phyloP scores from a whole-genome alignment of 176 grass and related monocot species.

The Bothriochloa decipiens region DNA sequence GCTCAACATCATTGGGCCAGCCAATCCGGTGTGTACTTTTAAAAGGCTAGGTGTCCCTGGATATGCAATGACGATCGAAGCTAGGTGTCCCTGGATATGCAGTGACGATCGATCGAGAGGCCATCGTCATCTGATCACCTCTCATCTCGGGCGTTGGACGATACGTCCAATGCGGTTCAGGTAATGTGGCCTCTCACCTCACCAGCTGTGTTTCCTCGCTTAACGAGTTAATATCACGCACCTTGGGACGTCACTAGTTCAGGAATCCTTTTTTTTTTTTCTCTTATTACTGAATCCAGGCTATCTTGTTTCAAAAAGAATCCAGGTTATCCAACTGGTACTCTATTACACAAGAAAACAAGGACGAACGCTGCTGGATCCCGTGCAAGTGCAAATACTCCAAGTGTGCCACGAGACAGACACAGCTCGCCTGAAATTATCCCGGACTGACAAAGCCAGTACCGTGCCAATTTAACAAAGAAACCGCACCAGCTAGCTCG shows the following conservation, averaged over 20 bases:
- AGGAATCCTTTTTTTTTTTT: not conserved
- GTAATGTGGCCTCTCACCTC: no score
- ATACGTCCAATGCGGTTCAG: no score
- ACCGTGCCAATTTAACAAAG: no score
- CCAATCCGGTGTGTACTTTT: constrained; percentile 20
- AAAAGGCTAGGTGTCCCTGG: not conserved
- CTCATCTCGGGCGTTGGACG: no score
- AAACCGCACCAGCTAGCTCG: no score
- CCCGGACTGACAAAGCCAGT: not conserved
- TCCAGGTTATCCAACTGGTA: not conserved
- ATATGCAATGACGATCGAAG: no score
- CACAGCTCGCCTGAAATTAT: not conserved
- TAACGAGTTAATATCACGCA: no score
- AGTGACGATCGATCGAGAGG: no score
- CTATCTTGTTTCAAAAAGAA: not conserved
- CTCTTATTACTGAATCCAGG: not conserved
- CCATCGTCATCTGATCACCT: no score
- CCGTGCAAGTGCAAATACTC: not conserved
- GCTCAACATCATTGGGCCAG: not conserved
- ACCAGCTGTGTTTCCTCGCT: no score
- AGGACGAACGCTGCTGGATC: not conserved
- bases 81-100: no score
- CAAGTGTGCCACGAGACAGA: not conserved
- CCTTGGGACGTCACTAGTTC: not conserved
- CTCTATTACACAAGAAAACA: not conserved